Conservation (phyloP, 1,139 yeast species). For the Blastobotrys illinoisensis region DNA sequence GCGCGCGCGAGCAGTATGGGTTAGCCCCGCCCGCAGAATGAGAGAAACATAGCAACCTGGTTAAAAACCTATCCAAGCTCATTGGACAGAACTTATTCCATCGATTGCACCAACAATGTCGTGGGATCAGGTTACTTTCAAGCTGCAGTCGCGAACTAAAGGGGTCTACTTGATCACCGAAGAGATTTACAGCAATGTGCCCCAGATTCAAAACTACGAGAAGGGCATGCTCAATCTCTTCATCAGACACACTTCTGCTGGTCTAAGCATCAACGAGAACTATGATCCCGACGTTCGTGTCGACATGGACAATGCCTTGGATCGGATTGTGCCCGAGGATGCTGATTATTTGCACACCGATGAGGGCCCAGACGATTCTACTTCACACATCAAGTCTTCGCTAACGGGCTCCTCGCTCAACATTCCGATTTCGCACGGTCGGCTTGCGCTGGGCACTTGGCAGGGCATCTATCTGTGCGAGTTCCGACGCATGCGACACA, state of each 20-base stretch:
- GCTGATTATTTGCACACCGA: slow-evolving; percentile 57
- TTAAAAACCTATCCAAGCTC: neutral
- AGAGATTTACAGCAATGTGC: slow-evolving; percentile 51
- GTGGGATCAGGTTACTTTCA: slow-evolving; percentile 45
- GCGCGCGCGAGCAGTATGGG: neutral
- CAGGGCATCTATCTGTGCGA: slow-evolving; percentile 76
- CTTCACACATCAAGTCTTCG: slow-evolving; percentile 67
- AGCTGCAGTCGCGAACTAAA: slow-evolving; percentile 52
- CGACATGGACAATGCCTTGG: slow-evolving; percentile 61
- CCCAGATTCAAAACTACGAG: slow-evolving; percentile 54
- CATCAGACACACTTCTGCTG: slow-evolving; percentile 76
- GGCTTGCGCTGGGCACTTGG: slow-evolving; percentile 73
- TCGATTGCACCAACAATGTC: slow-evolving; percentile 11
- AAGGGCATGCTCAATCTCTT: slow-evolving; percentile 63
- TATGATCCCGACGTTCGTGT: slow-evolving; percentile 72
- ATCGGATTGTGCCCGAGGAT: slow-evolving; percentile 66
- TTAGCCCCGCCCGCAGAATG: neutral
- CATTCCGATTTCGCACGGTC: slow-evolving; percentile 66
- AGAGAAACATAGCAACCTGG: neutral
- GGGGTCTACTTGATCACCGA: slow-evolving; percentile 71
- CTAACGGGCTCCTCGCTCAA: slow-evolving; percentile 60
- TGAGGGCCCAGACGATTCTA: slow-evolving; percentile 80
- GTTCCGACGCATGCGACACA: slow-evolving; percentile 58
- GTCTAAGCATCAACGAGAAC: slow-evolving; percentile 68
- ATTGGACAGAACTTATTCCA: neutral